phyloP scores from a whole-genome alignment of 169 alveolate species.

The Plasmodium vinckei region DNA sequence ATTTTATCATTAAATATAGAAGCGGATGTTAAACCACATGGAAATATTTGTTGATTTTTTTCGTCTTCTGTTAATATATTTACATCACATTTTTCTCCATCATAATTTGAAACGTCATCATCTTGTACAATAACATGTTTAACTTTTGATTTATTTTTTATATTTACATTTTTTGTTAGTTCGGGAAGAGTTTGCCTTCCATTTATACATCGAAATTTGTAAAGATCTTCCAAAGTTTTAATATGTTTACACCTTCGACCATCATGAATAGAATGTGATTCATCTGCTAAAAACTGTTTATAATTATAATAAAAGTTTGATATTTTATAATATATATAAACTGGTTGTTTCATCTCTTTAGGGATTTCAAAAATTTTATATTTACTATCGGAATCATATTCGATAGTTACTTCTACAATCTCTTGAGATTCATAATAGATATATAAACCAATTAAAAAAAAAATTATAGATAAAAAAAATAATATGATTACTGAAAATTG shows the following conservation, averaged over 20 bases:
- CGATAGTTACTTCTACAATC: conserved; percentile 25
- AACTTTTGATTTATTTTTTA: background rate
- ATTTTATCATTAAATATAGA: conserved; percentile 57
- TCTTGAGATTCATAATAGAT: conserved; percentile 48
- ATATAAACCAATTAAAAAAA: conserved; percentile 31
- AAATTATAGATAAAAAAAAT: conserved; percentile 10
- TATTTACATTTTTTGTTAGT: conserved; percentile 4
- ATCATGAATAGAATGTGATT: conserved; percentile 34
- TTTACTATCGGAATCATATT: conserved; percentile 17
- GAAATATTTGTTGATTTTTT: conserved; percentile 8
- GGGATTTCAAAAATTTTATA: conserved; percentile 11
- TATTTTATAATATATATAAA: conserved; percentile 52
- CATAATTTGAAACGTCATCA: too few relatives aligned
- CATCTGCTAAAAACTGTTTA: conserved; percentile 41
- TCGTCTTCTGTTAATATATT: background rate
- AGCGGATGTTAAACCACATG: conserved; percentile 55
- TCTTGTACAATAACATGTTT: background rate
- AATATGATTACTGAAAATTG: conserved; percentile 12
- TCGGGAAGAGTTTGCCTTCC: conserved; percentile 43
- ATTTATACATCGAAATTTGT: conserved; percentile 46
- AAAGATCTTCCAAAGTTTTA: conserved; percentile 41
- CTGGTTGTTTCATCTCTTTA: conserved; percentile 48
- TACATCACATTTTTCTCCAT: conserved; percentile 6
- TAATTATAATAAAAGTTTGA: conserved; percentile 36
- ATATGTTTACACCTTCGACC: conserved; percentile 28